Evolutionary conservation across 108 stramenopile species (phyloP), one percentile per base, ranked within the genome.

Genomic region (Skeletonema marinoi): DNA sequence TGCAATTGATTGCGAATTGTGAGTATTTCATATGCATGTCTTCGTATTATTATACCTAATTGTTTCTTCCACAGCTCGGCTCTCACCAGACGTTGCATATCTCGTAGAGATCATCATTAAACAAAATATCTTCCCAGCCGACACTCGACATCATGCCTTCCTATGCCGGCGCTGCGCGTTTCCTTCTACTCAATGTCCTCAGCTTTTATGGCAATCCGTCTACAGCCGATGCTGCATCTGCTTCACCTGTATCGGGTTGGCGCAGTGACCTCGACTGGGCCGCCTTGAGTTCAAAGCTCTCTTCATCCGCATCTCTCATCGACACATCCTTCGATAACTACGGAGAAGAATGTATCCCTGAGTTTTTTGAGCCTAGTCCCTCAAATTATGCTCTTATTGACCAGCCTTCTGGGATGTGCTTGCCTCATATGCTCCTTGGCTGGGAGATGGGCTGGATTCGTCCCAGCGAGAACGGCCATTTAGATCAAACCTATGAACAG

Each of bases 271-370:
- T 50, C 17, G 4, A 50, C n/a, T 50, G 48, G 48, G 4, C 2
- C 9, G 16, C 9, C 3, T n/a, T 50, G 16, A 6, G 1, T 5
- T 63, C 62, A 63, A 2, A 63, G 6, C 17, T 63, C 16, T 25
- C 19, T 21, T 6, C 62, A 21, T 17, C 17, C 19, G 62, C 62
- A 63, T 63, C 62, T 63, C 62, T 63, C 62, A 63, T 63, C 62
- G 62, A 63, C 62, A 63, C 64, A 33, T 65, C 64, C 64, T 65
- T 7, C 2, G 19, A 7, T 33, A 65, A 65, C 64, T 65, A 65
- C 64, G 42, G 6, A 11, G 64, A 65, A 0, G 64, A 65, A 1
- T 65, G 64, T 65, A 6, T 54, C 19, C 64, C 64, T 65, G 64
- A 65, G 41, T 65, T 39, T 41, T 65, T 21, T 65, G 64, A 65